Evolutionary conservation across 129 eudicot species (phyloP).

Genomic region (Flaveria robusta): DNA sequence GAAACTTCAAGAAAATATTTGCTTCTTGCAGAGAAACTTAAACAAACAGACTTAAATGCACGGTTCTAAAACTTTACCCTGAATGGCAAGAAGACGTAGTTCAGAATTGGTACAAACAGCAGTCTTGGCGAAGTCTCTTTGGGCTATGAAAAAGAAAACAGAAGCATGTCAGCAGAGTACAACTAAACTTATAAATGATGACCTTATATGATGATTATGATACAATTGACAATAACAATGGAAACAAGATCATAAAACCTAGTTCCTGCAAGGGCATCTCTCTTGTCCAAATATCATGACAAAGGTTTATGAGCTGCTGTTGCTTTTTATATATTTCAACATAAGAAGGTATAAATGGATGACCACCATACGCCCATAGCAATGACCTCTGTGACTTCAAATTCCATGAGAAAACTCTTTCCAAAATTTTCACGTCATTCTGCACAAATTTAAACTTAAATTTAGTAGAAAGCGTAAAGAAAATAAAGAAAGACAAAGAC

Average conservation of each 20-base stretch:
- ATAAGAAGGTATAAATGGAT: slow-evolving; percentile 73
- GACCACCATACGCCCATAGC: slow-evolving; percentile 92
- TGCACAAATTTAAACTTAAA: slow-evolving; percentile 24
- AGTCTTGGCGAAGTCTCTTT: slow-evolving; percentile 35
- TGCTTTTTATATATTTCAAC: slow-evolving; percentile 54
- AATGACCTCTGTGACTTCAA: slow-evolving; percentile 64
- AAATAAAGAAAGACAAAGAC: background rate
- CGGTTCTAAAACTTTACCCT: slow-evolving; percentile 49
- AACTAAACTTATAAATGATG: background rate
- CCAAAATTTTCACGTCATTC: slow-evolving; percentile 48
- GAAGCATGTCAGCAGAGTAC: background rate
- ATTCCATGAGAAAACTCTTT: slow-evolving; percentile 44
- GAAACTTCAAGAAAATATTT: background rate
- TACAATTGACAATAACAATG: background rate
- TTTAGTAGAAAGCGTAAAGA: background rate
- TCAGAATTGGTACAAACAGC: slow-evolving; percentile 56
- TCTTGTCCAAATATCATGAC: slow-evolving; percentile 58
- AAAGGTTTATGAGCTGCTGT: slow-evolving; percentile 50
- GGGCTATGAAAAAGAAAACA: slow-evolving; percentile 31
- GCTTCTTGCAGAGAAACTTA: background rate
- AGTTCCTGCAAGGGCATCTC: slow-evolving; percentile 34
- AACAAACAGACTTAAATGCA: background rate
- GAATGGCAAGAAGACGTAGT: slow-evolving; percentile 69
- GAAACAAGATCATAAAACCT: slow-evolving; percentile 31
- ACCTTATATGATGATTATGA: background rate